Evolutionary conservation across 371 early-diverging fungal genomes (phyloP).

Genomic region (Zopfochytrium polystomum): DNA sequence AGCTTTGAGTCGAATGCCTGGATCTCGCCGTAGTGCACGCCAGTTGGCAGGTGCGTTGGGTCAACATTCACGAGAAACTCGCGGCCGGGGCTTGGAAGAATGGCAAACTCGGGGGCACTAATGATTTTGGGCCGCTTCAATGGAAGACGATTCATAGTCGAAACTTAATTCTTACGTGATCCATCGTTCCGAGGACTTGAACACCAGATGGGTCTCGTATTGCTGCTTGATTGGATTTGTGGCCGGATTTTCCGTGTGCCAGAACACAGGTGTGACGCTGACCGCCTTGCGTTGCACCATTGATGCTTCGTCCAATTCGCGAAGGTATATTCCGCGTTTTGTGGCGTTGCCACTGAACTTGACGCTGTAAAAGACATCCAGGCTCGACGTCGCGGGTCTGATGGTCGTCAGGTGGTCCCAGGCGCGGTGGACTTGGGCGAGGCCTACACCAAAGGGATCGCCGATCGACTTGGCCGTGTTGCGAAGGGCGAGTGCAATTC

Average conservation of each 20-base stretch:
- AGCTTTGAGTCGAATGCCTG: constrained; percentile 74
- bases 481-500: constrained; percentile 74
- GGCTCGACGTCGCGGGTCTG: no score
- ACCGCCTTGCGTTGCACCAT: constrained; percentile 59
- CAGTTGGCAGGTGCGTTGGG: constrained; percentile 71
- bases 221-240: constrained; percentile 53
- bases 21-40: constrained; percentile 78
- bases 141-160: not conserved
- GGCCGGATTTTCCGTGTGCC: constrained; percentile 61
- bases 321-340: constrained; percentile 79
- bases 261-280: constrained; percentile 71
- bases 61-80: constrained; percentile 76
- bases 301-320: constrained; percentile 73
- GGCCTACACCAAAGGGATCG: constrained; percentile 74
- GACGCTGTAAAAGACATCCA: constrained; percentile 68
- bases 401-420: constrained; percentile 73
- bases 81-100: constrained; percentile 55
- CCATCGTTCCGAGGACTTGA: constrained; percentile 73
- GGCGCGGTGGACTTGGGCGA: constrained; percentile 84
- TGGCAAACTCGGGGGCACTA: constrained; percentile 74
- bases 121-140: no score
- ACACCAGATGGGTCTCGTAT: constrained; percentile 76
- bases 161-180: constrained; percentile 37
- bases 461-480: constrained; percentile 68
- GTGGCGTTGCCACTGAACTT: constrained; percentile 11